Conservation (phyloP, 768 basidiomycete species). For the Lyophyllum semitale region DNA sequence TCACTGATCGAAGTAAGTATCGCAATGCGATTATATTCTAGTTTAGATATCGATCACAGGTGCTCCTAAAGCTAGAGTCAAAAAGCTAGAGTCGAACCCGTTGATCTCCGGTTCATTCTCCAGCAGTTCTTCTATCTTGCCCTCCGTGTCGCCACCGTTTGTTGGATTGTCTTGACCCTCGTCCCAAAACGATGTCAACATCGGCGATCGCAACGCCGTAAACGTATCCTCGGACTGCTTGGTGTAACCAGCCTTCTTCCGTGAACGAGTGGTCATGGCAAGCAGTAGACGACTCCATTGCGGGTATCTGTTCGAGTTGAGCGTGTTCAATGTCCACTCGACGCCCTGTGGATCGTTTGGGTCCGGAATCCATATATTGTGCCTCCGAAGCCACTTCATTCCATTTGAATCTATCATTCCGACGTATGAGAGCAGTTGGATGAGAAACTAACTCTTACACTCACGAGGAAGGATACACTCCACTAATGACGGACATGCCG, state of each 20-base stretch:
- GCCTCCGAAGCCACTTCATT: slow-evolving; percentile 16
- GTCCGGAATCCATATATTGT: slow-evolving; percentile 28
- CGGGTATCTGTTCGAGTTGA: slow-evolving; percentile 22
- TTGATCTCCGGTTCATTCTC: neutral
- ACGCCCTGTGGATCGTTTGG: slow-evolving; percentile 20
- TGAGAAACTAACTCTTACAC: slow-evolving; percentile 6
- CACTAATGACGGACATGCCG: slow-evolving; percentile 33
- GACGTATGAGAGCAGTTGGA: neutral
- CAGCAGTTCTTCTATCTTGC: neutral
- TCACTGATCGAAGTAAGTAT: too few relatives aligned
- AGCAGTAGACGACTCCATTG: slow-evolving; percentile 15
- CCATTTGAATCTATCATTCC: slow-evolving; percentile 10
- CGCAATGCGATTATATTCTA: too few relatives aligned
- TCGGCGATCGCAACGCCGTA: neutral
- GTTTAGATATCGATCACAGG: too few relatives aligned
- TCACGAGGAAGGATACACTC: slow-evolving; percentile 39
- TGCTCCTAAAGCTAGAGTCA: too few relatives aligned
- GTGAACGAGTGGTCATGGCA: neutral
- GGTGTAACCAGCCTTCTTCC: neutral
- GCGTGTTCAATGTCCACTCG: slow-evolving; percentile 24
- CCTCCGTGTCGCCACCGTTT: neutral
- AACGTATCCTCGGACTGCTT: neutral
- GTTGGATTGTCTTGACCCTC: neutral
- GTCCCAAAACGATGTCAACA: neutral
- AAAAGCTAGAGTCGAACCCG: neutral